phyloP scores from a whole-genome alignment of 352 stramenopile genomes.

The Phytophthora aleatoria region DNA sequence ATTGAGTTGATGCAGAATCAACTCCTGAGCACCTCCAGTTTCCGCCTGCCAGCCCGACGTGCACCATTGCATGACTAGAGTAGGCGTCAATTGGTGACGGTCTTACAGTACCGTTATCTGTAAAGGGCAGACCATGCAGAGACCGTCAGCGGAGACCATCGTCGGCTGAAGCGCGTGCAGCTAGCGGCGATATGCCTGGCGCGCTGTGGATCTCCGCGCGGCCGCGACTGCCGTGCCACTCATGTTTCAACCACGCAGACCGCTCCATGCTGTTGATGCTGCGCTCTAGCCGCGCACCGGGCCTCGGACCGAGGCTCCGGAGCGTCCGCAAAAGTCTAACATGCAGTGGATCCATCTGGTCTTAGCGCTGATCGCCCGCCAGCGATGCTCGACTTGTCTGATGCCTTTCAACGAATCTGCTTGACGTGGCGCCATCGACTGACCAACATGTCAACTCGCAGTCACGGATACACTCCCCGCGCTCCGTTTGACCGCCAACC shows the following conservation, averaged over 20 bases:
- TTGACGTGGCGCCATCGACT: slow-evolving; percentile 19
- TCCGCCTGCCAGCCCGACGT: slow-evolving; percentile 17
- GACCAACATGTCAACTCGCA: slow-evolving; percentile 17
- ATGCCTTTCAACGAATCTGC: slow-evolving; percentile 18
- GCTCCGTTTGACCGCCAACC: slow-evolving; percentile 9
- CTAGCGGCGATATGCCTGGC: slow-evolving; percentile 24
- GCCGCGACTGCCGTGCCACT: slow-evolving; percentile 10
- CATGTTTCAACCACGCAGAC: slow-evolving; percentile 1
- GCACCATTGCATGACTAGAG: slow-evolving; percentile 16
- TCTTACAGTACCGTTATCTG: not conserved
- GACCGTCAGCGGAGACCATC: too few relatives aligned
- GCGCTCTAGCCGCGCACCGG: too few relatives aligned
- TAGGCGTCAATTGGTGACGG: slow-evolving; percentile 17
- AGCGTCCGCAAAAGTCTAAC: too few relatives aligned
- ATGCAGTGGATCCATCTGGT: slow-evolving; percentile 28
- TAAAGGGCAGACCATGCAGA: too few relatives aligned
- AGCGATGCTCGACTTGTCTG: slow-evolving; percentile 16
- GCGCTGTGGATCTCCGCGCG: not conserved
- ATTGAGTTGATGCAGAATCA: slow-evolving; percentile 5
- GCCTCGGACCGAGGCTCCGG: too few relatives aligned
- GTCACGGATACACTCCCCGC: slow-evolving; percentile 12
- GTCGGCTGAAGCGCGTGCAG: not conserved
- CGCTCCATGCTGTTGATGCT: too few relatives aligned
- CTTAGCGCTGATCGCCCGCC: slow-evolving; percentile 27
- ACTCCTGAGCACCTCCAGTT: slow-evolving; percentile 14